Percentiles rank a stretch among this genome's conserved stretches.
These are phyloP conservation scores for Pogostemon cablin DNA, from an alignment of 257 asterid species.

Conservation along the genomic window DNA sequence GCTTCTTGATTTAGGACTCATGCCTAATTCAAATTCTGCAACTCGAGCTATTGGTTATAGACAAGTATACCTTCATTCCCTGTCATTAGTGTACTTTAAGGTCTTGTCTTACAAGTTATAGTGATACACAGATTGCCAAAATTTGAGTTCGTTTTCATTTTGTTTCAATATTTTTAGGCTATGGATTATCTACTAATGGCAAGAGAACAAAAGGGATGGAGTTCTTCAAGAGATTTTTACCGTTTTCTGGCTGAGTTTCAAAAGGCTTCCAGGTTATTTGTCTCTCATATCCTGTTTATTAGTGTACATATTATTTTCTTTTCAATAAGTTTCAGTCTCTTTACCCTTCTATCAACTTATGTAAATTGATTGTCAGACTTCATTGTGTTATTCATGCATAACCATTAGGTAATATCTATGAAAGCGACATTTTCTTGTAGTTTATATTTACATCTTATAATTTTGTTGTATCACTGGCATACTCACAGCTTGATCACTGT, in stretches of 20 bases:
- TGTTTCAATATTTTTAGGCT: slow-evolving; percentile 52
- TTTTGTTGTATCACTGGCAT: neutral
- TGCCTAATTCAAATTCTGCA: slow-evolving; percentile 86
- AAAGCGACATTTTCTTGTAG: neutral
- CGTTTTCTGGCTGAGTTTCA: slow-evolving; percentile 75
- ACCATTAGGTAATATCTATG: slow-evolving; percentile 11
- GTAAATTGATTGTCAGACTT: neutral
- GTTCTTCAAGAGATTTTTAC: slow-evolving; percentile 66
- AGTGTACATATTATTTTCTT: slow-evolving; percentile 9
- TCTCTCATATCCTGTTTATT: slow-evolving; percentile 26
- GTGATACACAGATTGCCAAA: neutral
- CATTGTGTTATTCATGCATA: neutral
- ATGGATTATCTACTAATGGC: slow-evolving; percentile 80
- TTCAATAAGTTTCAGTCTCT: neutral
- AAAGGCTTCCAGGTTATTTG: slow-evolving; percentile 71
- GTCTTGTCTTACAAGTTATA: slow-evolving; percentile 19
- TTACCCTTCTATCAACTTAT: slow-evolving; percentile 13
- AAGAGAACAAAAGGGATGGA: slow-evolving; percentile 70
- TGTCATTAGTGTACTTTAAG: slow-evolving; percentile 16
- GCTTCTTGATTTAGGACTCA: slow-evolving; percentile 91
- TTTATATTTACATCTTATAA: neutral
- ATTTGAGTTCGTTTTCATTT: slow-evolving; percentile 14
- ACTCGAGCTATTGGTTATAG: slow-evolving; percentile 96
- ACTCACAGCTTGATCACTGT: neutral
- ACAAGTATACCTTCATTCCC: slow-evolving; percentile 61